phyloP scores from a whole-genome alignment of 192 early-diverging fungal genomes.

The Coemansia sp. region DNA sequence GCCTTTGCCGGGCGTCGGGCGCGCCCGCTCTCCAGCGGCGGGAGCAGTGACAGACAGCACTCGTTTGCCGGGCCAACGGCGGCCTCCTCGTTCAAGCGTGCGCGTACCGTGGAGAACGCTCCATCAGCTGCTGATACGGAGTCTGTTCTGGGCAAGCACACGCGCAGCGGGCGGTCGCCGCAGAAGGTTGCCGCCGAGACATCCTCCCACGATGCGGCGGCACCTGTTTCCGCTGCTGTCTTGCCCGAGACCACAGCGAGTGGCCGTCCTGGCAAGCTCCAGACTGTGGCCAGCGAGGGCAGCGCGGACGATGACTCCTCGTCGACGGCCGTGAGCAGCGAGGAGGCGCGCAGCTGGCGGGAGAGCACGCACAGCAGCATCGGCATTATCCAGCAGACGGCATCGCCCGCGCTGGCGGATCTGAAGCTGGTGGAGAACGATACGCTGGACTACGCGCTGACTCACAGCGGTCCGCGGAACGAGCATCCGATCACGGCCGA shows the following conservation, averaged over 20 bases:
- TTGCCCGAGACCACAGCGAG: not conserved
- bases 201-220: not conserved
- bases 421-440: conserved; percentile 44
- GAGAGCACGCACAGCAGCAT: conserved; percentile 7
- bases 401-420: conserved; percentile 16
- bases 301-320: conserved; percentile 1
- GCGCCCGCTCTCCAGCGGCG: not conserved
- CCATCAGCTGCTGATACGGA: not conserved
- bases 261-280: not conserved
- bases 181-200: not conserved
- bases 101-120: conserved; percentile 9
- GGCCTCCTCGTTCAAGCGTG: conserved; percentile 19
- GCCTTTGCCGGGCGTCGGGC: conserved; percentile 33
- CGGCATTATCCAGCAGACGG: not conserved
- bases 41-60: not conserved
- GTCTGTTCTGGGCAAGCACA: conserved; percentile 41
- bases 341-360: conserved; percentile 2
- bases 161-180: conserved; percentile 30
- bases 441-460: conserved; percentile 46
- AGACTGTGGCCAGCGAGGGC: not conserved
- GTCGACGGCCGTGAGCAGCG: conserved; percentile 18
- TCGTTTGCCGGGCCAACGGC: not conserved
- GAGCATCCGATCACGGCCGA: conserved; percentile 36
- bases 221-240: not conserved
- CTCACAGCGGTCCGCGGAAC: conserved; percentile 36